Conservation (phyloP, 129 eudicot genomes). For the sunflower (Helianthus annuus) region DNA sequence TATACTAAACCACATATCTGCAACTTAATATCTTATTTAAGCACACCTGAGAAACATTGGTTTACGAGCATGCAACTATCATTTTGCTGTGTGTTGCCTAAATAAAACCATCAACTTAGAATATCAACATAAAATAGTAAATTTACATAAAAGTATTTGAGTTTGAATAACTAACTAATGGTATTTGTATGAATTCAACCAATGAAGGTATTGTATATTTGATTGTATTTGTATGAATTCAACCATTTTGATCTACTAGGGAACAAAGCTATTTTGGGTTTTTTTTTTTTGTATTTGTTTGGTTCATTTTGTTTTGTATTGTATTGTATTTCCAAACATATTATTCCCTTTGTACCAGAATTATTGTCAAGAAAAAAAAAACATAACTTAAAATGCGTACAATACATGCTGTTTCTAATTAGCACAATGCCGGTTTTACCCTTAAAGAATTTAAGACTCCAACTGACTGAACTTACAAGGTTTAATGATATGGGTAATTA, state of each 20-base stretch:
- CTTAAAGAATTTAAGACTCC: background rate
- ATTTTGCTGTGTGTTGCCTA: background rate
- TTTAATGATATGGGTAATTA: background rate
- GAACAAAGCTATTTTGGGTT: too few relatives aligned
- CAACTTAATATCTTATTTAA: background rate
- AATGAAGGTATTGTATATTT: background rate
- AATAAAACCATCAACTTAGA: background rate
- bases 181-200: background rate
- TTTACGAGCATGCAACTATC: background rate
- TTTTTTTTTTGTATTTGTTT: background rate
- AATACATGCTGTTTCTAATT: background rate
- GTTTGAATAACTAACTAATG: conserved; percentile 8
- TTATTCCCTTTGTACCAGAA: background rate
- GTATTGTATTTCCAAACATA: background rate
- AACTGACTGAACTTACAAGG: background rate
- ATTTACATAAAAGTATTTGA: conserved; percentile 2
- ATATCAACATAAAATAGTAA: background rate
- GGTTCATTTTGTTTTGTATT: background rate
- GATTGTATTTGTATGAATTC: background rate
- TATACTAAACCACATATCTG: background rate
- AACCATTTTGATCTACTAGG: too few relatives aligned
- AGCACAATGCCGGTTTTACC: background rate
- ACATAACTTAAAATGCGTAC: background rate
- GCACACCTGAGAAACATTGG: background rate
- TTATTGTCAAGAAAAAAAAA: background rate